Base-by-base conservation (phyloP, 139 green algal genomes). In the Auxenochlorella pyrenoidosa region DNA sequence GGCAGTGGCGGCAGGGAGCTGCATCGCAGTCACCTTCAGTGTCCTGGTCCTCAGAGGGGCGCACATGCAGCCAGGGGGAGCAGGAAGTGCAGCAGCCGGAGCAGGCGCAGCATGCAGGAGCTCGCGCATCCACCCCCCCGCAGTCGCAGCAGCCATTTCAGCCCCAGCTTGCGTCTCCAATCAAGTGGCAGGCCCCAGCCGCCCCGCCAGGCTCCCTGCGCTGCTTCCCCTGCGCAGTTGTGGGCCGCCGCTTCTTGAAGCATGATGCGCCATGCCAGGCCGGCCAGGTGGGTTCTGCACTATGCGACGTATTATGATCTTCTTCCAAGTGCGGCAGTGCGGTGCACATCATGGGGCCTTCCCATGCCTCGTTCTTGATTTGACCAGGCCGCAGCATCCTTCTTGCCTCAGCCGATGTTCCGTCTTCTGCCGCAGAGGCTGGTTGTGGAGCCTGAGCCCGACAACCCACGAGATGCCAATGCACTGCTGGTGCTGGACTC, bases 401-500 rank as follows among this genome's bases (percentile, higher is more conserved):
- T n/a, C n/a, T n/a, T n/a, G n/a, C n/a, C n/a, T 16, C 10, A 41
- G 19, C 3, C 4, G n/a, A 12, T 3, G 13, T 60, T 71, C 51
- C 36, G n/a, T 22, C 12, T 83, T 12, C 51, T 16, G 2, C 10
- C 26, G 41, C 63, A 83, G 82, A 22, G 54, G 44, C 34, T 87
- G 63, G 68, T 34, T 8, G 38, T 90, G 36, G 60, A 83, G 65
- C 51, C 22, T 15, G 87, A 90, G 65, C 75, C 40, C 0, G 59
- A 80, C 73, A 89, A 91, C 82, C 88, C 76, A 3, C 71, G 88
- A 0, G 88, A 89, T 59, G 26, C 60, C n/a, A 82, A 91, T 32
- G 89, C 92, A 0, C 77, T 94, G 44, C 66, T 90, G 54, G 92
- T 90, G 26, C 40, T 90, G 16, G 54, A 59, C 24, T 13, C 51